phyloP scores from a whole-genome alignment of 768 basidiomycete genomes.

The Myochromella boudieri region DNA sequence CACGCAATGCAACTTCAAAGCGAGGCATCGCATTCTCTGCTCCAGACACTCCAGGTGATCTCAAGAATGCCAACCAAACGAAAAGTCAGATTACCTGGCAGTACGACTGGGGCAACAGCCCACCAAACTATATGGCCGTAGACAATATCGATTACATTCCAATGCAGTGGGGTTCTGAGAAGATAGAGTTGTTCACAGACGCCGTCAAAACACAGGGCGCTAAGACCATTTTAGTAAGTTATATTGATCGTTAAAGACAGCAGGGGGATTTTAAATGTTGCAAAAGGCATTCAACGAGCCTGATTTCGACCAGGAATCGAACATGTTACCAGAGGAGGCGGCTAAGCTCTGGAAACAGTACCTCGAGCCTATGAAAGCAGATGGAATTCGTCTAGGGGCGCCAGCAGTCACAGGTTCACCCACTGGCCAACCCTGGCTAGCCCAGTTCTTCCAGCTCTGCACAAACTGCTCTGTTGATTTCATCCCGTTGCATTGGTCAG shows the following conservation, averaged over 20 bases:
- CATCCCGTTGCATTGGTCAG: conserved; percentile 48
- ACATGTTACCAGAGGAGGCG: conserved; percentile 42
- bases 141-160: conserved; percentile 48
- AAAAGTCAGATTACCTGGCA: conserved; percentile 45
- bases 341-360: conserved; percentile 59
- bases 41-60: conserved; percentile 38
- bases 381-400: conserved; percentile 52
- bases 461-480: conserved; percentile 49
- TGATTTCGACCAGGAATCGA: conserved; percentile 51
- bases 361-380: conserved; percentile 52
- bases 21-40: conserved; percentile 47
- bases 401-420: conserved; percentile 56
- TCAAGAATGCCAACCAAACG: conserved; percentile 44
- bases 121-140: conserved; percentile 40
- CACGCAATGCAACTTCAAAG: conserved; percentile 36
- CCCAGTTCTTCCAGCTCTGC: conserved; percentile 53
- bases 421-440: conserved; percentile 55
- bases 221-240: conserved; percentile 44
- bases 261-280: conserved; percentile 40
- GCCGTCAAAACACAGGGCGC: conserved; percentile 46
- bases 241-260: conserved; percentile 1
- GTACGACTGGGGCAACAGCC: conserved; percentile 53
- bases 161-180: conserved; percentile 52
- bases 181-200: conserved; percentile 36
- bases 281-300: conserved; percentile 46